Conservation (phyloP, 2,329 filamentous ascomycete species). For the Metarhizium robertsii region DNA sequence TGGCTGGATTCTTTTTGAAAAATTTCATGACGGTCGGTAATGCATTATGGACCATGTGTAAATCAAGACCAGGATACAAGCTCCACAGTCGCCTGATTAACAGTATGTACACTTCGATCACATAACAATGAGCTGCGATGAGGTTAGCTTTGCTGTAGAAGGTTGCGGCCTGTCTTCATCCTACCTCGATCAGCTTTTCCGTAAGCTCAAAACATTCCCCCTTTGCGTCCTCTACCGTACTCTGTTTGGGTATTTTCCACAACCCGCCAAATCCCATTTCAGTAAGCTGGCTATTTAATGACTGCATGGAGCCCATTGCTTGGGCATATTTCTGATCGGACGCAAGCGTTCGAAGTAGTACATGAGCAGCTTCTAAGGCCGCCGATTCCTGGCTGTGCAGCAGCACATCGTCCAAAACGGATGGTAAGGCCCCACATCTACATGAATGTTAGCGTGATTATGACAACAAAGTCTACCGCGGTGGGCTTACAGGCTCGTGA, state of each 20-base stretch:
- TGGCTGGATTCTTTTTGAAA: no score
- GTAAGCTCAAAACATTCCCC: slow-evolving; percentile 44
- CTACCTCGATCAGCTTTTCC: slow-evolving; percentile 52
- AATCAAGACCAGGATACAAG: background rate
- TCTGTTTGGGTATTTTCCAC: slow-evolving; percentile 48
- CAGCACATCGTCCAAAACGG: slow-evolving; percentile 52
- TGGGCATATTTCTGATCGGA: slow-evolving; percentile 41
- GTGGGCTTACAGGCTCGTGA: slow-evolving; percentile 45
- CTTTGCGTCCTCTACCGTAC: slow-evolving; percentile 38
- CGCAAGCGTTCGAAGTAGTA: slow-evolving; percentile 48
- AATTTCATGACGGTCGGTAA: background rate
- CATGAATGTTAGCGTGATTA: slow-evolving; percentile 7
- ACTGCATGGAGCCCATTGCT: slow-evolving; percentile 36
- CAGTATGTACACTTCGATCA: background rate
- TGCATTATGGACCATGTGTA: background rate
- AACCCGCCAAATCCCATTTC: slow-evolving; percentile 55
- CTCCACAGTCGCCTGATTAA: background rate
- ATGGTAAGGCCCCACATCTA: slow-evolving; percentile 46
- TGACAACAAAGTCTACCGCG: no score
- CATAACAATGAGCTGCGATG: slow-evolving; percentile 7
- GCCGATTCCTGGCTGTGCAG: slow-evolving; percentile 52
- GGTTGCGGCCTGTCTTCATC: slow-evolving; percentile 6
- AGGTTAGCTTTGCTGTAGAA: background rate
- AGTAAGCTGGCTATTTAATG: slow-evolving; percentile 44
- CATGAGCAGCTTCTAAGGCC: slow-evolving; percentile 52